A percentile compares a stretch with the other conserved stretches of the same genome.
Evolutionary conservation across 1,284 basidiomycete genomes (phyloP).

Genomic region (Schizopora paradoxa): DNA sequence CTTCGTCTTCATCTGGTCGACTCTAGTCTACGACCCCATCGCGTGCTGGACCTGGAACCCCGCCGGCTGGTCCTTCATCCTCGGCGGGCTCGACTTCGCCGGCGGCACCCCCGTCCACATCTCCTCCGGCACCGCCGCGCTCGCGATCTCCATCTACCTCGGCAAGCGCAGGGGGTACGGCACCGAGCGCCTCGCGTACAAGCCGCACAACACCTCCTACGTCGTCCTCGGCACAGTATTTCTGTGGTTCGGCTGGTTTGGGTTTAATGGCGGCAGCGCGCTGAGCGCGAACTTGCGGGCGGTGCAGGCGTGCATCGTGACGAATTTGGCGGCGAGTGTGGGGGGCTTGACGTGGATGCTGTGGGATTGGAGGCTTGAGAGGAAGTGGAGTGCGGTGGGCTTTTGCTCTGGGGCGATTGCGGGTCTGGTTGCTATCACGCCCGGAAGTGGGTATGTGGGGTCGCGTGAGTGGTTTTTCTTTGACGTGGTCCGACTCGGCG

Average conservation of each 20-base stretch:
- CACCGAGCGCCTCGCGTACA: conserved; percentile 85
- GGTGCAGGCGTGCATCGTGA: conserved; percentile 87
- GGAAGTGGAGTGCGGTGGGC: conserved; percentile 90
- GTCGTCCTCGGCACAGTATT: conserved; percentile 90
- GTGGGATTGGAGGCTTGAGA: conserved; percentile 88
- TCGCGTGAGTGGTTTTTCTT: conserved; percentile 45
- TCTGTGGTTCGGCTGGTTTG: conserved; percentile 99
- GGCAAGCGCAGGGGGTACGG: conserved; percentile 91
- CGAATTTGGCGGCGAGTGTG: conserved; percentile 82
- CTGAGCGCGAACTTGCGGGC: conserved; percentile 85
- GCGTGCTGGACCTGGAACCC: conserved; percentile 95
- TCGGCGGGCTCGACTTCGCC: conserved; percentile 90
- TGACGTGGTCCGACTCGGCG: too few species aligned
- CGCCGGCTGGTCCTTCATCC: conserved; percentile 76
- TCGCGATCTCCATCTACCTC: conserved; percentile 90
- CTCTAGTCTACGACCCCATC: conserved; percentile 90
- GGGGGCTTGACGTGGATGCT: conserved; percentile 96
- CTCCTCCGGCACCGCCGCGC: conserved; percentile 83
- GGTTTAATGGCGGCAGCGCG: conserved; percentile 64
- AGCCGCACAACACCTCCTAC: conserved; percentile 83
- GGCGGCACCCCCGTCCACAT: conserved; percentile 96
- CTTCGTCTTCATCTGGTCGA: conserved; percentile 90
- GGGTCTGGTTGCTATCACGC: conserved; percentile 89
- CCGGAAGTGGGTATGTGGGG: conserved; percentile 87
- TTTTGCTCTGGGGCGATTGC: conserved; percentile 95